Conservation (phyloP, 768 basidiomycete species). For the Dentipellis sp. region DNA sequence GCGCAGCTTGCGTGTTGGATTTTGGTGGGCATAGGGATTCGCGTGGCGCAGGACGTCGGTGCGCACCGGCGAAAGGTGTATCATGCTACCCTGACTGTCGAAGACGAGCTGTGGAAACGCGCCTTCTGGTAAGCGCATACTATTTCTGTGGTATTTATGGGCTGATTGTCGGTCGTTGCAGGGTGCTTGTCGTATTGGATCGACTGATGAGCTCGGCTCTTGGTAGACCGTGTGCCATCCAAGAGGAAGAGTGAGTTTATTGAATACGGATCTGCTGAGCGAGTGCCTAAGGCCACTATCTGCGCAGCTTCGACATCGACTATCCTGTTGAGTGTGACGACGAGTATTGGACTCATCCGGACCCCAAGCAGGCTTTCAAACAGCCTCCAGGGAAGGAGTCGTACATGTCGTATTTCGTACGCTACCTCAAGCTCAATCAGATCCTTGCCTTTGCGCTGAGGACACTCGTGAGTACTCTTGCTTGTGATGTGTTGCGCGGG, state of each 20-base stretch:
- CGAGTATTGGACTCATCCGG: neutral
- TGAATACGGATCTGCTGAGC: neutral
- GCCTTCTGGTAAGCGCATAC: conserved; percentile 43
- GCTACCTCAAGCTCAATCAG: neutral
- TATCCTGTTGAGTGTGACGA: neutral
- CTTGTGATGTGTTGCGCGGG: neutral
- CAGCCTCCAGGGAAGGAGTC: neutral
- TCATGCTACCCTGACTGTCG: conserved; percentile 32
- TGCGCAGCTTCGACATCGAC: neutral
- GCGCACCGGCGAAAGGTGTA: conserved; percentile 47
- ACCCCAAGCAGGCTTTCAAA: neutral
- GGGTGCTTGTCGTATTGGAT: conserved; percentile 42
- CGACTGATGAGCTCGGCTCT: conserved; percentile 36
- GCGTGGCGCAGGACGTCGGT: conserved; percentile 68
- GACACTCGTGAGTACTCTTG: neutral
- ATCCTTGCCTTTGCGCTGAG: neutral
- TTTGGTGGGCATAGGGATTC: conserved; percentile 50
- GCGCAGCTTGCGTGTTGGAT: conserved; percentile 48
- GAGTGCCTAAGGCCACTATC: neutral
- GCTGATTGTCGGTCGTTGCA: conserved; percentile 11
- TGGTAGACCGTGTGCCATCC: conserved; percentile 61
- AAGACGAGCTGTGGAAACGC: conserved; percentile 73
- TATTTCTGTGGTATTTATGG: neutral
- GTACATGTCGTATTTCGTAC: neutral
- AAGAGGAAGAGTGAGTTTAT: conserved; percentile 55